Conservation (phyloP, 306 rosid species). For the Cucumis hystrix region DNA sequence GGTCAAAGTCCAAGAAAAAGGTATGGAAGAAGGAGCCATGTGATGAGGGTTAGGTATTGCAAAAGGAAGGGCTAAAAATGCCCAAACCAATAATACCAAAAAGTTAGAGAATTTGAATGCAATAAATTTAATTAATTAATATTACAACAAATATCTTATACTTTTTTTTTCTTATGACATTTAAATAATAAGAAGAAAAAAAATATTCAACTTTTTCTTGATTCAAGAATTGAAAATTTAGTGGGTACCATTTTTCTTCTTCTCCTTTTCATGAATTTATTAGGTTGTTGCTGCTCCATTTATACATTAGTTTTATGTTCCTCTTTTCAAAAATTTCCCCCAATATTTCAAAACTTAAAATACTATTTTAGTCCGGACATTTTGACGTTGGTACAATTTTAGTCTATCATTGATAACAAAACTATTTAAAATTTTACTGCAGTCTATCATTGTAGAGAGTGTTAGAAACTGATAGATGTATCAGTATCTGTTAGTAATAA, state of each 20-base stretch:
- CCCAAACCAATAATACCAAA: background rate
- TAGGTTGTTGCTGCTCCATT: background rate
- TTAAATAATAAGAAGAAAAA: background rate
- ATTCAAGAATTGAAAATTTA: background rate
- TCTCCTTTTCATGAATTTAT: constrained; percentile 7
- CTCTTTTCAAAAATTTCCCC: too few species aligned
- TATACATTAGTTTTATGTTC: background rate
- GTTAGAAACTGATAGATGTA: too few species aligned
- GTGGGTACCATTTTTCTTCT: background rate
- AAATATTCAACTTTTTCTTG: background rate
- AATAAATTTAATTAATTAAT: background rate
- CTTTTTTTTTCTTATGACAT: background rate
- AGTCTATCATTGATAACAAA: too few species aligned
- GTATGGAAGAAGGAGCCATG: background rate
- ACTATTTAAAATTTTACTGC: too few species aligned
- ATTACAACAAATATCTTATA: background rate
- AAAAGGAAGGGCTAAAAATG: background rate
- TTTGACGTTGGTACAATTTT: too few species aligned
- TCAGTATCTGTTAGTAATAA: too few species aligned
- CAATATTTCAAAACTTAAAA: too few species aligned
- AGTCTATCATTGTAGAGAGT: too few species aligned
- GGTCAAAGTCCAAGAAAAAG: background rate
- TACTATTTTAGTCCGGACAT: too few species aligned
- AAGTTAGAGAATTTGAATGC: background rate
- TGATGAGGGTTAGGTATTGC: constrained; percentile 7